Evolutionary conservation across 106 monocot species (phyloP).

Genomic region (Phalaenopsis equestris): DNA sequence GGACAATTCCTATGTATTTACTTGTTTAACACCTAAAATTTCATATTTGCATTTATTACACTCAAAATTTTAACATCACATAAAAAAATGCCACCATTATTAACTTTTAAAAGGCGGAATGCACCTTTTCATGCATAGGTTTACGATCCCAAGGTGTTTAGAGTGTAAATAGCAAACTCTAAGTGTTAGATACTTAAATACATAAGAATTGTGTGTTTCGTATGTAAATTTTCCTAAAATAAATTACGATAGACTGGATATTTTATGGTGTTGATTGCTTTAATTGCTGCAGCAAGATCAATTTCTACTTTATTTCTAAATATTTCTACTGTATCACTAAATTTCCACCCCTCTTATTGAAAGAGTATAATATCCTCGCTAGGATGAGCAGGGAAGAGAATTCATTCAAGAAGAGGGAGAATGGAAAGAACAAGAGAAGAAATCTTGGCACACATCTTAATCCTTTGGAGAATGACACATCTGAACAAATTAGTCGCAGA

Average conservation of each 20-base stretch:
- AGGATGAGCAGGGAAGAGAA: conserved; percentile 13
- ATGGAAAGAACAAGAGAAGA: conserved; percentile 17
- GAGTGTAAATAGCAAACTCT: too few species aligned
- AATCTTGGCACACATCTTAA: conserved; percentile 10
- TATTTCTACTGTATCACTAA: neutral
- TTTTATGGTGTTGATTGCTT: neutral
- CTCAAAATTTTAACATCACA: too few species aligned
- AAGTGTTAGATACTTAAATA: too few species aligned
- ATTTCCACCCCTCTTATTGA: neutral
- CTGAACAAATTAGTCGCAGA: conserved; percentile 7
- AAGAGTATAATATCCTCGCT: neutral
- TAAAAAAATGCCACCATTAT: too few species aligned
- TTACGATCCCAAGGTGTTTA: too few species aligned
- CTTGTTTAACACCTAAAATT: too few species aligned
- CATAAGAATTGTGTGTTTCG: too few species aligned
- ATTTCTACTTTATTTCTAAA: neutral
- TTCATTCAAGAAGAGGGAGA: conserved; percentile 11
- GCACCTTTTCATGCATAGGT: too few species aligned
- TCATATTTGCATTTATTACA: too few species aligned
- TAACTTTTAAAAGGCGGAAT: too few species aligned
- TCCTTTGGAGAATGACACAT: conserved; percentile 2
- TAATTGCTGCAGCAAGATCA: neutral
- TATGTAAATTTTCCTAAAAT: too few species aligned
- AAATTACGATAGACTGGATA: neutral
- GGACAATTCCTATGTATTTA: too few species aligned